Percentiles rank a stretch among this genome's conserved stretches.
These are phyloP conservation scores for Albifimbria verrucaria DNA, from an alignment of 2,329 filamentous ascomycete species.

Conservation along the genomic window DNA sequence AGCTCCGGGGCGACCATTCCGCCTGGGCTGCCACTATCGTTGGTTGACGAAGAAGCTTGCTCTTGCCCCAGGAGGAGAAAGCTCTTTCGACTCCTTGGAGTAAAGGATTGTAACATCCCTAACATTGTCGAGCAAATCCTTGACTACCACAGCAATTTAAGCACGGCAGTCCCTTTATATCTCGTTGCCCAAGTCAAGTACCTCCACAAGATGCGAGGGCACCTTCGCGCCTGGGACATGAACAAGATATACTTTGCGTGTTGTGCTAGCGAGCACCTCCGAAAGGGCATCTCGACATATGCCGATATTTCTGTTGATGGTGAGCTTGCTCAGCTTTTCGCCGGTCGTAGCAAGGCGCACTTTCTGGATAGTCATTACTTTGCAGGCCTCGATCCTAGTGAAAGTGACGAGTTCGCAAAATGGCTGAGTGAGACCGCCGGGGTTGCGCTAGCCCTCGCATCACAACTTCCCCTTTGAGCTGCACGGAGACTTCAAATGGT, in stretches of 20 bases:
- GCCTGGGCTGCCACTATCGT: neutral
- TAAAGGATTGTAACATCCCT: neutral
- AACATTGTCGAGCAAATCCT: neutral
- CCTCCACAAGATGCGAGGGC: neutral
- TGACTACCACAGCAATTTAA: neutral
- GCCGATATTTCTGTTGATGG: neutral
- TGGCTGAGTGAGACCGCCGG: neutral
- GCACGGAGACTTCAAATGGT: neutral
- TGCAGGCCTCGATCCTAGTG: neutral
- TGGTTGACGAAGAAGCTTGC: neutral
- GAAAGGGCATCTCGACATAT: neutral
- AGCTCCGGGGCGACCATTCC: neutral
- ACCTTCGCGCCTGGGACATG: neutral
- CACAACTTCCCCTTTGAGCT: neutral
- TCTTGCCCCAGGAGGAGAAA: neutral
- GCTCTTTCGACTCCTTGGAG: neutral
- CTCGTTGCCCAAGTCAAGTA: neutral
- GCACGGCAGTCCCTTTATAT: neutral
- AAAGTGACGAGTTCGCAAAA: neutral
- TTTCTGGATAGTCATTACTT: slow-evolving; percentile 1
- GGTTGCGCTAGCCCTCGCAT: neutral
- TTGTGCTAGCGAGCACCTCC: neutral
- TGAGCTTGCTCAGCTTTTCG: neutral
- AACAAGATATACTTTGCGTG: neutral
- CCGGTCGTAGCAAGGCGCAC: neutral